phyloP scores from a whole-genome alignment of 306 rosid species.

The Fragaria iinumae region DNA sequence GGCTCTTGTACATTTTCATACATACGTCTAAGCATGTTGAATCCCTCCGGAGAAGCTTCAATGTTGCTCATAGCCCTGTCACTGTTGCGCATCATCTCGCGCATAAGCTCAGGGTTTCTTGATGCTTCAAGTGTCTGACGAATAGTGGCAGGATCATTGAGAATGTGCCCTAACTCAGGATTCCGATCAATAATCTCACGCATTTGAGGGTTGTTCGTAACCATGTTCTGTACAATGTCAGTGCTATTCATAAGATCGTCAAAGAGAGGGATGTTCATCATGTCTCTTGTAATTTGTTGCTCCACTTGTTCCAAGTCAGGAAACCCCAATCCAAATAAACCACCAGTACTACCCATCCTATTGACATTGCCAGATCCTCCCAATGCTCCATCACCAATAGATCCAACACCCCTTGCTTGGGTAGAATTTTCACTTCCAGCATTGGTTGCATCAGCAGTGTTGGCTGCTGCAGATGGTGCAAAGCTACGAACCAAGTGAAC shows the following conservation, averaged over 20 bases:
- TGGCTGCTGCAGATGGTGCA: conserved; percentile 43
- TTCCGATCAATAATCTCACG: conserved; percentile 80
- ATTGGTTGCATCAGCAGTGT: conserved; percentile 46
- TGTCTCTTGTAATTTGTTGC: conserved; percentile 72
- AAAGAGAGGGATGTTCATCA: conserved; percentile 75
- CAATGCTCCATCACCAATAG: conserved; percentile 53
- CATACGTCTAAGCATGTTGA: conserved; percentile 93
- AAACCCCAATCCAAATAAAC: conserved; percentile 63
- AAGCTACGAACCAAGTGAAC: conserved; percentile 81
- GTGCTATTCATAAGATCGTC: conserved; percentile 71
- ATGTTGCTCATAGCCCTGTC: conserved; percentile 95
- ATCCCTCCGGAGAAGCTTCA: conserved; percentile 88
- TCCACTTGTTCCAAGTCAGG: conserved; percentile 76
- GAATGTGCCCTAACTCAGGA: conserved; percentile 81
- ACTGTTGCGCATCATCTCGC: conserved; percentile 93
- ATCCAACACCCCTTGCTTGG: conserved; percentile 43
- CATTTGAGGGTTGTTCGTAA: conserved; percentile 87
- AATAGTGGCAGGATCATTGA: conserved; percentile 81
- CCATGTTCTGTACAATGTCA: conserved; percentile 65
- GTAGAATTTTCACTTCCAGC: conserved; percentile 43
- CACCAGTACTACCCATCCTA: conserved; percentile 55
- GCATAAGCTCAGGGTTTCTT: conserved; percentile 91
- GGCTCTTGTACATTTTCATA: conserved; percentile 95
- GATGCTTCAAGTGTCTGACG: conserved; percentile 89
- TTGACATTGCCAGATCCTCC: conserved; percentile 51